phyloP scores from a whole-genome alignment of 768 basidiomycete species.

The Phlegmacium glaucopus region DNA sequence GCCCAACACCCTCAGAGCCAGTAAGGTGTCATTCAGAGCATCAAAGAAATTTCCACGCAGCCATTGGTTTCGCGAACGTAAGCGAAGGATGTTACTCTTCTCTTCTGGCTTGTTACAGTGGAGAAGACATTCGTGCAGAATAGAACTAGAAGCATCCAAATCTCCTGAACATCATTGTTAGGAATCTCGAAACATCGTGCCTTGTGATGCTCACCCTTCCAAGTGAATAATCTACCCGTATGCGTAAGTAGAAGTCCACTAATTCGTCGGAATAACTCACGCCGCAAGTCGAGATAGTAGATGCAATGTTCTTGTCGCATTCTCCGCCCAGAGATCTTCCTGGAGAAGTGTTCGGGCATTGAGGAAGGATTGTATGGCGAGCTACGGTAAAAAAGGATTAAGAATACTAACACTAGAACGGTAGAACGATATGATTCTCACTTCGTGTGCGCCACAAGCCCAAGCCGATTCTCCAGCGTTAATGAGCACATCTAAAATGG shows the following conservation, averaged over 20 bases:
- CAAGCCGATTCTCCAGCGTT: conserved; percentile 71
- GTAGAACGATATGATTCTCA: conserved; percentile 18
- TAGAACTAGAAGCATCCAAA: conserved; percentile 45
- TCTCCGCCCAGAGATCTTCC: conserved; percentile 50
- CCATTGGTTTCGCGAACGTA: conserved; percentile 65
- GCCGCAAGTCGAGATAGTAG: conserved; percentile 58
- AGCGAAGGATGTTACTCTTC: conserved; percentile 50
- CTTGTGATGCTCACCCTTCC: conserved; percentile 49
- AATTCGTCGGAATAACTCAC: conserved; percentile 34
- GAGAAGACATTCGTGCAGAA: conserved; percentile 51
- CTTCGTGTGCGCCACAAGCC: conserved; percentile 74
- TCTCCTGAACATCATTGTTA: conserved; percentile 39
- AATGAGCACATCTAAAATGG: conserved; percentile 55
- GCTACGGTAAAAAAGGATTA: conserved; percentile 28
- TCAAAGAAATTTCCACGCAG: conserved; percentile 51
- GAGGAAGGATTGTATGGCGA: conserved; percentile 58
- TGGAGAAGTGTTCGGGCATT: conserved; percentile 55
- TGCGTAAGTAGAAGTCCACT: not conserved
- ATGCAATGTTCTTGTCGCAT: conserved; percentile 46
- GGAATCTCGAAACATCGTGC: not conserved
- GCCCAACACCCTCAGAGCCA: conserved; percentile 58
- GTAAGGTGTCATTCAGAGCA: conserved; percentile 55
- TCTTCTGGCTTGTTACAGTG: conserved; percentile 51
- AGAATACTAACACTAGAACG: not conserved
- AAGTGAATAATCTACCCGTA: conserved; percentile 49